Evolutionary conservation across 1,284 basidiomycete species (phyloP).

Genomic region (Austroboletus novae-zelandiae): DNA sequence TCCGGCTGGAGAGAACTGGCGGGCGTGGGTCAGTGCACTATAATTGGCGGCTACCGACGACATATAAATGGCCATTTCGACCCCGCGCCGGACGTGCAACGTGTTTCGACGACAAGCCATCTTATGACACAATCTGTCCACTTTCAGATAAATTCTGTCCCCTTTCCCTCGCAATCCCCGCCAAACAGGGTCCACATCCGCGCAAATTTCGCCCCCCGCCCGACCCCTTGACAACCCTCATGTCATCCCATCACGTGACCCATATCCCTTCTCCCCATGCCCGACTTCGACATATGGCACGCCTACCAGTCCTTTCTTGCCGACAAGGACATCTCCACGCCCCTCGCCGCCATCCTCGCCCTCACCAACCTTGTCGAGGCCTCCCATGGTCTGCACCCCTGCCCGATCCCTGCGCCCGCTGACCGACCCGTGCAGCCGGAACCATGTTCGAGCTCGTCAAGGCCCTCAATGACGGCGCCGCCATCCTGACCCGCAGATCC

Average conservation of each 20-base stretch:
- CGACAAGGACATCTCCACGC: constrained; percentile 74
- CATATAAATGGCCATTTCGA: constrained; percentile 39
- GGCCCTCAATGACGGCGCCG: constrained; percentile 74
- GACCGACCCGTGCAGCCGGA: constrained; percentile 48
- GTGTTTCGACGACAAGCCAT: constrained; percentile 51
- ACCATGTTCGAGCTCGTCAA: constrained; percentile 91
- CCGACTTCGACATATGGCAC: constrained; percentile 52
- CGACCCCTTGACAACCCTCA: too few species aligned
- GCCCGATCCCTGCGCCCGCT: constrained; percentile 12
- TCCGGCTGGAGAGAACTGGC: too few species aligned
- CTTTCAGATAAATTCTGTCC: constrained; percentile 15
- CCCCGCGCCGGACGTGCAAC: constrained; percentile 52
- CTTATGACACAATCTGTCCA: constrained; percentile 22
- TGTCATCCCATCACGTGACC: neutral
- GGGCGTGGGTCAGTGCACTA: constrained; percentile 39
- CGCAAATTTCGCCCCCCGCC: constrained; percentile 20
- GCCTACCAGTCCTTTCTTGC: constrained; percentile 55
- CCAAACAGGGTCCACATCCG: constrained; percentile 14
- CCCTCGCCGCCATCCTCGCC: constrained; percentile 83
- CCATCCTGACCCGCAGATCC: constrained; percentile 59
- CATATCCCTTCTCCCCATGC: constrained; percentile 2
- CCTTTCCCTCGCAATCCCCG: constrained; percentile 13
- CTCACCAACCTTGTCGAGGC: constrained; percentile 74
- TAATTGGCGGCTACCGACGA: constrained; percentile 48
- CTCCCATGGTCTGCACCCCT: constrained; percentile 50